A percentile compares a stretch with the other conserved stretches of the same genome.
Evolutionary conservation across 495 filamentous ascomycete genomes (phyloP).

Genomic region (Penicillium parvum): DNA sequence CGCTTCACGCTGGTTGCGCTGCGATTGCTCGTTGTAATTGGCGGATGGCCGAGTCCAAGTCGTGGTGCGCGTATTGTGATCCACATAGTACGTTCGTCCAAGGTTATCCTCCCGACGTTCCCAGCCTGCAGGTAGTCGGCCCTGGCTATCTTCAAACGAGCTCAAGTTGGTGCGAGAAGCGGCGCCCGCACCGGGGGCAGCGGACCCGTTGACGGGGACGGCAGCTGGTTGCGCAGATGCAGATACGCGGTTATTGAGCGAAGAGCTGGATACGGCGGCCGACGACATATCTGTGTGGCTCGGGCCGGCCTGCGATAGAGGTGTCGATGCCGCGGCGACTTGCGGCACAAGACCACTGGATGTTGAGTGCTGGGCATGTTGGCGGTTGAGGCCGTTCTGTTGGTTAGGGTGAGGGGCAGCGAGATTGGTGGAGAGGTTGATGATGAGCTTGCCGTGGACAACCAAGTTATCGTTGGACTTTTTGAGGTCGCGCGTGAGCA

Average conservation of each 20-base stretch:
- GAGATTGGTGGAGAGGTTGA: constrained; percentile 91
- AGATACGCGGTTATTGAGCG: constrained; percentile 39
- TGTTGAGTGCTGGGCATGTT: constrained; percentile 36
- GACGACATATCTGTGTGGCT: constrained; percentile 27
- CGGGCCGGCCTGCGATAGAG: constrained; percentile 29
- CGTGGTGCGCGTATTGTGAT: constrained; percentile 94
- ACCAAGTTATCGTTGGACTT: constrained; percentile 98
- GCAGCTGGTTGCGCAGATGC: constrained; percentile 33
- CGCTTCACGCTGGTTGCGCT: constrained; percentile 73
- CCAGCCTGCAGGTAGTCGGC: constrained; percentile 89
- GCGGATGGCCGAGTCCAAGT: constrained; percentile 90
- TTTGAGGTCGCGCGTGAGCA: constrained; percentile 97
- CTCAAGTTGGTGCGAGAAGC: constrained; percentile 60
- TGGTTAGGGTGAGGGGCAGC: constrained; percentile 48
- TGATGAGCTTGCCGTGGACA: constrained; percentile 94
- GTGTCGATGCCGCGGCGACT: constrained; percentile 24
- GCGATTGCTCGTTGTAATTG: constrained; percentile 71
- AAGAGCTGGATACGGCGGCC: constrained; percentile 32
- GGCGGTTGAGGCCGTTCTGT: constrained; percentile 34
- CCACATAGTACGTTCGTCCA: constrained; percentile 97
- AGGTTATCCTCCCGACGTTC: constrained; percentile 94
- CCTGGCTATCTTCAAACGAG: constrained; percentile 92
- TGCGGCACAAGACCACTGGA: constrained; percentile 42
- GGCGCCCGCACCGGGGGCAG: constrained; percentile 40
- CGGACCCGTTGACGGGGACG: constrained; percentile 29